Percentiles rank a stretch among this genome's conserved stretches.
These are phyloP conservation scores for Vigna angularis DNA, from an alignment of 306 rosid genomes.

Conservation along the genomic window DNA sequence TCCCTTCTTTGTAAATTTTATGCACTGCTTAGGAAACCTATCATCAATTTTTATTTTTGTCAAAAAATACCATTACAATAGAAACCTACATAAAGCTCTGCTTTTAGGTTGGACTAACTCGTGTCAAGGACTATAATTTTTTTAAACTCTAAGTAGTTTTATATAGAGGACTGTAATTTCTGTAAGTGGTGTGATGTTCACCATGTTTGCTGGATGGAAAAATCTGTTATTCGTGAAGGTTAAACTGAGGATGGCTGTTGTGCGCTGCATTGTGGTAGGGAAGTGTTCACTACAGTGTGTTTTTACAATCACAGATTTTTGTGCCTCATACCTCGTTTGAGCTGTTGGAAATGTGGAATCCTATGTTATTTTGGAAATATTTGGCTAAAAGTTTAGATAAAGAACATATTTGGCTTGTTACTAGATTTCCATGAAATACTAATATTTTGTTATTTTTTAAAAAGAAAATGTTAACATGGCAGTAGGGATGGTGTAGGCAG, in stretches of 20 bases:
- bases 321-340: background rate
- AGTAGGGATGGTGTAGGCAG: no score
- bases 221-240: slow-evolving; percentile 27
- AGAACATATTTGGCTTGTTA: background rate
- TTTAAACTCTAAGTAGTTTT: background rate
- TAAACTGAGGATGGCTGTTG: slow-evolving; percentile 12
- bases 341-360: background rate
- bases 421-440: background rate
- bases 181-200: background rate
- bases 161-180: slow-evolving; percentile 8
- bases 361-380: background rate
- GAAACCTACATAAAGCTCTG: background rate
- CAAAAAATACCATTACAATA: slow-evolving; percentile 9
- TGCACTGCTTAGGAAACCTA: background rate
- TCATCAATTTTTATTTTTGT: slow-evolving; percentile 7
- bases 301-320: background rate
- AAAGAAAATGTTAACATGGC: no score
- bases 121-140: slow-evolving; percentile 2
- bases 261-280: background rate
- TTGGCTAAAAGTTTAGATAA: background rate
- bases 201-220: slow-evolving; percentile 29
- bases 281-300: background rate
- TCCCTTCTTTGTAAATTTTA: slow-evolving; percentile 14
- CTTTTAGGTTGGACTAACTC: slow-evolving; percentile 29
- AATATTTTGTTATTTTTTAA: no score